These are phyloP conservation scores for Aspergillus mulundensis DNA, from an alignment of 495 filamentous ascomycete species.

Conservation along the genomic window DNA sequence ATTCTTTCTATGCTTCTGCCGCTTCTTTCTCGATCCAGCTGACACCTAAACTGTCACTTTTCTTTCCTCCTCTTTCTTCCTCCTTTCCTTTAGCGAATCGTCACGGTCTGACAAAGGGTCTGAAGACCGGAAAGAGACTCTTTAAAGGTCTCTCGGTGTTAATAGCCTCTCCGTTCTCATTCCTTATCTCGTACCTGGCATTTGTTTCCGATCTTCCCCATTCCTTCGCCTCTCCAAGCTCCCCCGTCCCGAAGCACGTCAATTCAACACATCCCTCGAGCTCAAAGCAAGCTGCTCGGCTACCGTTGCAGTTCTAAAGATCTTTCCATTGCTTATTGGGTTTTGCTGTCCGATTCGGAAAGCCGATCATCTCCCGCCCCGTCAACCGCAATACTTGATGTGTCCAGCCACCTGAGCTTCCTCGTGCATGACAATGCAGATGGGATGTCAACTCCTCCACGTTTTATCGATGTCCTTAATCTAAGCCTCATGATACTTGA, in stretches of 20 bases:
- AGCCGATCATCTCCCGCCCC: background rate
- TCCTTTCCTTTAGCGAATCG: conserved; percentile 15
- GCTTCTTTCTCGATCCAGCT: conserved; percentile 12
- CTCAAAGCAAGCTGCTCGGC: background rate
- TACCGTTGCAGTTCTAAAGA: background rate
- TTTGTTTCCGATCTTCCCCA: conserved; percentile 16
- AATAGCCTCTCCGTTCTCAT: conserved; percentile 22
- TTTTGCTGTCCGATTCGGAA: background rate
- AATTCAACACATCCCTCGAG: background rate
- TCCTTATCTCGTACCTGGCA: conserved; percentile 18
- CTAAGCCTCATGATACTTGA: conserved; percentile 38
- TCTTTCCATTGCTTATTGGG: background rate
- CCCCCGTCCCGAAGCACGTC: conserved; percentile 11
- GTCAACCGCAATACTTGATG: conserved; percentile 12
- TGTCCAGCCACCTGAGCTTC: conserved; percentile 18
- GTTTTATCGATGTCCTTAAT: conserved; percentile 31
- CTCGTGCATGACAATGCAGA: conserved; percentile 31
- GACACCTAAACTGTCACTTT: conserved; percentile 10
- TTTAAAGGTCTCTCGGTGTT: conserved; percentile 10
- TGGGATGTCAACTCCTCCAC: conserved; percentile 36
- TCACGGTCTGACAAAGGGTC: conserved; percentile 1
- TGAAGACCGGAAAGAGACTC: background rate
- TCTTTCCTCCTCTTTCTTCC: conserved; percentile 12
- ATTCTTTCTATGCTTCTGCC: conserved; percentile 14
- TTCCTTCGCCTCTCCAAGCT: conserved; percentile 9